phyloP scores from a whole-genome alignment of 1,284 basidiomycete genomes.

The Ustilago hordei region DNA sequence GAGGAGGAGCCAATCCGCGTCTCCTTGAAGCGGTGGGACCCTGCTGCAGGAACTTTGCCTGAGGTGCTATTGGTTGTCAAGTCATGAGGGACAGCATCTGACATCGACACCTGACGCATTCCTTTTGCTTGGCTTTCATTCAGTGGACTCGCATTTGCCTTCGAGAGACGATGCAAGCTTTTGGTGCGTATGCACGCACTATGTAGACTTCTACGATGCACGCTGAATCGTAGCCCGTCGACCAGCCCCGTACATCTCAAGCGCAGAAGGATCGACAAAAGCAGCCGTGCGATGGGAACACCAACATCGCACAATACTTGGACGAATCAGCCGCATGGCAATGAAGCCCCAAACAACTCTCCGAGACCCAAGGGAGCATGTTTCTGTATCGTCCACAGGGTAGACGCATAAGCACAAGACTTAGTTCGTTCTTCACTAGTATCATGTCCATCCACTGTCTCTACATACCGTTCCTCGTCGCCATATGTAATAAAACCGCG shows the following conservation, averaged over 20 bases:
- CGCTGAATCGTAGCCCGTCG: neutral
- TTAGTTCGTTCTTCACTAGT: too few relatives aligned
- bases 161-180: conserved; percentile 39
- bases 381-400: too few relatives aligned
- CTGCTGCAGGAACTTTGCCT: conserved; percentile 55
- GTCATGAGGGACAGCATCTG: conserved; percentile 24
- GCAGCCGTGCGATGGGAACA: neutral
- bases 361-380: conserved; percentile 5
- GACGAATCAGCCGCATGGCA: neutral
- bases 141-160: conserved; percentile 14
- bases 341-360: conserved; percentile 11
- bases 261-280: conserved; percentile 1
- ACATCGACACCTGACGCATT: conserved; percentile 7
- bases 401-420: too few relatives aligned
- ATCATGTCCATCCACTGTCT: neutral
- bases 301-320: neutral
- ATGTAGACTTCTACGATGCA: conserved; percentile 11
- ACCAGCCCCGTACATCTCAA: neutral
- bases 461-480: too few relatives aligned
- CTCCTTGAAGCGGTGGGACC: conserved; percentile 57
- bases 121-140: neutral
- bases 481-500: too few relatives aligned
- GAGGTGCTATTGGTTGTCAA: conserved; percentile 61
- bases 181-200: conserved; percentile 39
- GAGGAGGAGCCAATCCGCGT: conserved; percentile 31